phyloP scores from a whole-genome alignment of 2,329 filamentous ascomycete species.

The Helotiales sp. region DNA sequence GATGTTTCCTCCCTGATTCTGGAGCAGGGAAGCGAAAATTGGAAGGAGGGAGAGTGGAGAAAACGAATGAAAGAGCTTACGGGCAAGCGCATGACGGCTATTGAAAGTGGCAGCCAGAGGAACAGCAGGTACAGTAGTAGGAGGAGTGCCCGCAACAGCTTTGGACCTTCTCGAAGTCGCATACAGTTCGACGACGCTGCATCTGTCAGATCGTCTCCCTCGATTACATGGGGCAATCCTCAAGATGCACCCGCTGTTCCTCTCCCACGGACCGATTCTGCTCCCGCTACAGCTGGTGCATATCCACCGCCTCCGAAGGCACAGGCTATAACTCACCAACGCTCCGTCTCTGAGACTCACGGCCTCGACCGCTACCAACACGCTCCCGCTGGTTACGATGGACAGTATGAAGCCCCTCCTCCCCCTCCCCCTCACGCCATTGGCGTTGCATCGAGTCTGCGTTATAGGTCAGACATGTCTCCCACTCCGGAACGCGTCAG shows the following conservation, averaged over 20 bases:
- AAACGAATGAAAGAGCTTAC: conserved; percentile 87
- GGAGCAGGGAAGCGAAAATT: conserved; percentile 71
- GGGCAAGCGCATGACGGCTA: conserved; percentile 69
- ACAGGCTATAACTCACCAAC: conserved; percentile 21
- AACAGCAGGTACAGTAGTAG: conserved; percentile 55
- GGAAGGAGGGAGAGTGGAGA: conserved; percentile 89
- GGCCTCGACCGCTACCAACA: conserved; percentile 28
- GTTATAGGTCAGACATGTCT: conserved; percentile 45
- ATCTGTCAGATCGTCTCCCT: conserved; percentile 53
- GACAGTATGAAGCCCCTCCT: conserved; percentile 27
- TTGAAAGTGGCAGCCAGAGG: conserved; percentile 44
- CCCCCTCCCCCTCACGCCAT: conserved; percentile 30
- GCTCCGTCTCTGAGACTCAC: conserved; percentile 36
- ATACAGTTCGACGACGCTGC: conserved; percentile 59
- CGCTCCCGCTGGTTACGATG: conserved; percentile 26
- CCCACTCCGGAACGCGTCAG: conserved; percentile 53
- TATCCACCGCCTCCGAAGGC: conserved; percentile 18
- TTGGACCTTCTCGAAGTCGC: conserved; percentile 47
- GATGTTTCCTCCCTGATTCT: conserved; percentile 82
- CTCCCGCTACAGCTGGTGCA: conserved; percentile 42
- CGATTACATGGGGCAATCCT: conserved; percentile 34
- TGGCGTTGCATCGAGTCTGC: conserved; percentile 23
- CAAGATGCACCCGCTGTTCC: conserved; percentile 14
- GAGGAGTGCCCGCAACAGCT: conserved; percentile 57
- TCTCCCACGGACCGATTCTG: conserved; percentile 49